These are phyloP conservation scores for Pulveroboletus sp. DNA, from an alignment of 768 basidiomycete genomes.

Conservation along the genomic window DNA sequence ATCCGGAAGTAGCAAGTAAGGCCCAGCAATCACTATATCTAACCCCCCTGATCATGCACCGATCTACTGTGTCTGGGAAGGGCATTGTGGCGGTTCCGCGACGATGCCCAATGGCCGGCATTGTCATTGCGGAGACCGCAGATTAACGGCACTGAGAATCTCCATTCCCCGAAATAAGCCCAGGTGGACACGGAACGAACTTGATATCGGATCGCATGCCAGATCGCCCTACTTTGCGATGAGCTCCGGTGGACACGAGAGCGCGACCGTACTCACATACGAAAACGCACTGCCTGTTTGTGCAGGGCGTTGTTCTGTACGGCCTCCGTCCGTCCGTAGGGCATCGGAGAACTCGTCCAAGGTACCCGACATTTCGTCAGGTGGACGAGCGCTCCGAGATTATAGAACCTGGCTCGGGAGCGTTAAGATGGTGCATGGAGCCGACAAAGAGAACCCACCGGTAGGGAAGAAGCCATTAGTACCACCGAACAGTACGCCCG, in stretches of 20 bases:
- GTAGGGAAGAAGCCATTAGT: slow-evolving; percentile 9
- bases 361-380: slow-evolving; percentile 1
- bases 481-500: slow-evolving; percentile 19
- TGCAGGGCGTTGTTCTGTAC: background rate
- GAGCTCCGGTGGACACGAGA: slow-evolving; percentile 6
- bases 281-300: slow-evolving; percentile 3
- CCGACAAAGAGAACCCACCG: slow-evolving; percentile 1
- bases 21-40: slow-evolving; percentile 21
- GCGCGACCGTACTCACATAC: background rate
- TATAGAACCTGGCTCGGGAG: background rate
- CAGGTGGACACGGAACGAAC: slow-evolving; percentile 1
- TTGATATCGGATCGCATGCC: slow-evolving; percentile 1
- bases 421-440: slow-evolving; percentile 6
- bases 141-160: slow-evolving; percentile 17
- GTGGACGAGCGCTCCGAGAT: slow-evolving; percentile 5
- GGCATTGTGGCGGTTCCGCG: slow-evolving; percentile 25
- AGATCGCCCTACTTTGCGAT: background rate
- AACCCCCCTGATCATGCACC: slow-evolving; percentile 20
- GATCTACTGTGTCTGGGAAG: slow-evolving; percentile 26
- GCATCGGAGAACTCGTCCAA: slow-evolving; percentile 12
- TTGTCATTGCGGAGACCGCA: slow-evolving; percentile 18
- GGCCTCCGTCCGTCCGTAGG: slow-evolving; percentile 10
- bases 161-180: slow-evolving; percentile 8
- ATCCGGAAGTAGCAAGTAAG: slow-evolving; percentile 26
- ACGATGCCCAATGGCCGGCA: slow-evolving; percentile 20